phyloP scores from a whole-genome alignment of 441 rosid species.

The Populus trichocarpa region DNA sequence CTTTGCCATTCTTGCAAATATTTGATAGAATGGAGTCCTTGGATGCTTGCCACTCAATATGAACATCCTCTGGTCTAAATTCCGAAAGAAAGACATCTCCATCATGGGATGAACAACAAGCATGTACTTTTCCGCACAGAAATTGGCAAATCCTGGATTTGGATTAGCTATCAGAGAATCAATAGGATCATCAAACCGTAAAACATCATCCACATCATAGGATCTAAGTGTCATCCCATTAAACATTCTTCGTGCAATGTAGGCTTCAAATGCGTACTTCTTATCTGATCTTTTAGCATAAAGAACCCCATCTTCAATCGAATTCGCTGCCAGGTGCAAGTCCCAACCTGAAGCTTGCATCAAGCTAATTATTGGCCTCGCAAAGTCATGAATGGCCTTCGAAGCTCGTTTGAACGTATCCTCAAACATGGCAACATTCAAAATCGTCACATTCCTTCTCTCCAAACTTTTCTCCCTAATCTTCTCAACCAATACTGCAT shows the following conservation, averaged over 20 bases:
- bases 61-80: conserved; percentile 55
- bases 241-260: conserved; percentile 63
- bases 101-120: conserved; percentile 58
- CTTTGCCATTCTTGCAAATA: conserved; percentile 61
- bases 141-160: conserved; percentile 47
- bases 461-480: conserved; percentile 28
- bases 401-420: conserved; percentile 38
- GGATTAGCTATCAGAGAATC: conserved; percentile 39
- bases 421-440: conserved; percentile 36
- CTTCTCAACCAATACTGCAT: conserved; percentile 30
- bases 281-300: conserved; percentile 53
- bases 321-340: conserved; percentile 46
- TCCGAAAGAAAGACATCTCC: conserved; percentile 71
- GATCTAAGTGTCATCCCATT: conserved; percentile 35
- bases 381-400: conserved; percentile 65
- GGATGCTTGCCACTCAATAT: conserved; percentile 54
- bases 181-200: conserved; percentile 43
- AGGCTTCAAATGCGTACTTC: conserved; percentile 72
- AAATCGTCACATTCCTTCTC: conserved; percentile 23
- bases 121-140: conserved; percentile 54
- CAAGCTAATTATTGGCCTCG: conserved; percentile 59
- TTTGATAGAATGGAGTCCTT: conserved; percentile 58
- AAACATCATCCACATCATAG: conserved; percentile 34
- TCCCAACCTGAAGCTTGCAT: conserved; percentile 77
- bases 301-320: conserved; percentile 43